phyloP scores from a whole-genome alignment of 768 basidiomycete genomes.

The Russula earlei region DNA sequence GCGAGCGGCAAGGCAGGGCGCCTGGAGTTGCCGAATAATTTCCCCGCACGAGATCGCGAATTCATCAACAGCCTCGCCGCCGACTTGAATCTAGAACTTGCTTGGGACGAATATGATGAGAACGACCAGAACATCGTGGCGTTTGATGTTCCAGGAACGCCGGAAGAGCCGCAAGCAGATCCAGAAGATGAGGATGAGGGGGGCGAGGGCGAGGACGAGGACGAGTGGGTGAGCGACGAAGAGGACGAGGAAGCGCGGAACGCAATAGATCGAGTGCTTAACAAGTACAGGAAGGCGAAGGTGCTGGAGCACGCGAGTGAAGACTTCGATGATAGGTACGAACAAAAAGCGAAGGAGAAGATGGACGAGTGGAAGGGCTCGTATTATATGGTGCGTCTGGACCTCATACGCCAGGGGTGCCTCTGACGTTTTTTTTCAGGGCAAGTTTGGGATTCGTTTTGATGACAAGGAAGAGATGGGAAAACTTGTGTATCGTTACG shows the following conservation, averaged over 20 bases:
- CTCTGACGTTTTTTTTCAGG: conserved; percentile 37
- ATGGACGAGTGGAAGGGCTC: conserved; percentile 31
- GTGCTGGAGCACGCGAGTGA: conserved; percentile 63
- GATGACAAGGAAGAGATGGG: conserved; percentile 59
- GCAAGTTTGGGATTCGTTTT: conserved; percentile 77
- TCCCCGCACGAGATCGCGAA: conserved; percentile 68
- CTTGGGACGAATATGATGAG: conserved; percentile 94
- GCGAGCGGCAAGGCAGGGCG: conserved; percentile 31
- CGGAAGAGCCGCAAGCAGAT: conserved; percentile 28
- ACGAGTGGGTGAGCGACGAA: conserved; percentile 36
- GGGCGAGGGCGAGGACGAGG: neutral
- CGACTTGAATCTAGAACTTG: conserved; percentile 64
- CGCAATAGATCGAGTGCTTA: conserved; percentile 75
- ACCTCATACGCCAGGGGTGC: neutral
- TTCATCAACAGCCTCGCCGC: conserved; percentile 72
- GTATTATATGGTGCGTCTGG: conserved; percentile 69
- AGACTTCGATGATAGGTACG: conserved; percentile 72
- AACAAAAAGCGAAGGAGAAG: conserved; percentile 29
- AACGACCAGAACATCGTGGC: conserved; percentile 71
- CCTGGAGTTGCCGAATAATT: conserved; percentile 65
- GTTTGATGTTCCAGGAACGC: conserved; percentile 45
- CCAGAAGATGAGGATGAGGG: conserved; percentile 30
- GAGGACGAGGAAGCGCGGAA: conserved; percentile 62
- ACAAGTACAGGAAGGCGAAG: conserved; percentile 82
- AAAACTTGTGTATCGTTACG: conserved; percentile 68